Conservation (phyloP, 2,329 filamentous ascomycete species). For the Aspergillus caelatus region DNA sequence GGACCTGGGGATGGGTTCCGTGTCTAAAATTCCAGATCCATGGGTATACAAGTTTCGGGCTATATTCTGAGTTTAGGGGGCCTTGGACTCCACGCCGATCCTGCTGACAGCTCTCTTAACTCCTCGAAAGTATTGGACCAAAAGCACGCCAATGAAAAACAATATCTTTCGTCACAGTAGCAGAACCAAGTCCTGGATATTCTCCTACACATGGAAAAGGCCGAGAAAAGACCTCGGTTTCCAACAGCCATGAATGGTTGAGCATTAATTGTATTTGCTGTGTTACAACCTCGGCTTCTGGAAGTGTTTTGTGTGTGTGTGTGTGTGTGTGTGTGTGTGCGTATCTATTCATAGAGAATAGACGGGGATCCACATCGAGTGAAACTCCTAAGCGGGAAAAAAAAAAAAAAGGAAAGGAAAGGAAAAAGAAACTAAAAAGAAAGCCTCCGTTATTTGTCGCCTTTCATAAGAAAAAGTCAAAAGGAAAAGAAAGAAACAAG, state of each 20-base stretch:
- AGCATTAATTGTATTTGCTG: not conserved
- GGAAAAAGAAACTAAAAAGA: not conserved
- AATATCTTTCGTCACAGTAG: not conserved
- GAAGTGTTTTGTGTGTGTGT: not conserved
- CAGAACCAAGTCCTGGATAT: not conserved
- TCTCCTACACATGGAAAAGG: not conserved
- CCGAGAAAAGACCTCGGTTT: not conserved
- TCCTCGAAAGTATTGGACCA: not conserved
- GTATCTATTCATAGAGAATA: not conserved
- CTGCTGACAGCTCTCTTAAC: not conserved
- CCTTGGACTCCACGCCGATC: slow-evolving; percentile 1
- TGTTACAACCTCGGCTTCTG: not conserved
- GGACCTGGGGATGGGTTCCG: slow-evolving; percentile 16
- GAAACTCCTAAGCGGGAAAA: not conserved
- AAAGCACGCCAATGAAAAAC: not conserved
- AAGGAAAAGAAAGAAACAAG: not conserved
- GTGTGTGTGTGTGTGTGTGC: not conserved
- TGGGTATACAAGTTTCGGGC: slow-evolving; percentile 7
- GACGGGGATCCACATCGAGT: not conserved
- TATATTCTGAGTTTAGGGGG: slow-evolving; percentile 4
- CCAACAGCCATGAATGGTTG: not conserved
- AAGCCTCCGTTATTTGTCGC: not conserved
- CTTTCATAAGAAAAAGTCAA: not conserved
- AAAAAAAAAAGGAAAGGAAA: not conserved
- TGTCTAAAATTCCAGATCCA: slow-evolving; percentile 10